Base-by-base conservation (phyloP, 305 asterid species). In the Solanum hybrid region DNA sequence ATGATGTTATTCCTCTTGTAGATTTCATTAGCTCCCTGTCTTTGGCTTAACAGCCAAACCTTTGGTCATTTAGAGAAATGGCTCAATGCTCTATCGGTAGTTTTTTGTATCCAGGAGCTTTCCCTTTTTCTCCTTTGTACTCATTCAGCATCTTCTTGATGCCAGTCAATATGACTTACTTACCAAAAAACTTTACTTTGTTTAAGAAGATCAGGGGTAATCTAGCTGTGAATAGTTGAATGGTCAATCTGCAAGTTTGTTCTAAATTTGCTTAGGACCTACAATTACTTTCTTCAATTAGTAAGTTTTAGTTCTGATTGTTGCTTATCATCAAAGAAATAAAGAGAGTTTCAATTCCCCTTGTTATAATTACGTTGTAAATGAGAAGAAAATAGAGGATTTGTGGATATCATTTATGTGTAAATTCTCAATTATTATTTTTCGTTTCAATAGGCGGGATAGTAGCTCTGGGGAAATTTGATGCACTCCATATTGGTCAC, bases 401-500 rank as follows among this genome's bases (percentile, higher is more conserved):
- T 67, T 35, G 67, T n/a, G 33, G 74, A 64, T 67, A 67, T 64
- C 42, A 46, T 46, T 64, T 51, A 4, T 64, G 36, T 90, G 76
- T 81, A 89, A 26, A 84, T 64, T 89, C 61, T 73, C 46, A 31
- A 85, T 89, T 69, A 29, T 76, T 74, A 20, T 87, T 51, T 81
- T 84, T 87, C 89, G 18, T 88, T 86, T 78, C 73, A 64, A 90
- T 89, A 97, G 99, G 99, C 76, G 99, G 99, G 86, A 93, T 97
- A 83, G 99, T 96, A 76, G 99, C 99, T 87, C 90, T 97, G 91
- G 99, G 99, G 88, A 96, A 96, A 94, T 97, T 96, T 90, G 99
- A 97, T 91, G 99, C 99, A 89, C 99, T 97, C 92, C 99, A 97
- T 91, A 94, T 96, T 86, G 99, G 99, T 92, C 99, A 97, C 89